Percentiles rank a stretch among this genome's conserved stretches.
Evolutionary conservation across 176 grass and related monocot species (phyloP).

Genomic region (Cenchrus purpureus): DNA sequence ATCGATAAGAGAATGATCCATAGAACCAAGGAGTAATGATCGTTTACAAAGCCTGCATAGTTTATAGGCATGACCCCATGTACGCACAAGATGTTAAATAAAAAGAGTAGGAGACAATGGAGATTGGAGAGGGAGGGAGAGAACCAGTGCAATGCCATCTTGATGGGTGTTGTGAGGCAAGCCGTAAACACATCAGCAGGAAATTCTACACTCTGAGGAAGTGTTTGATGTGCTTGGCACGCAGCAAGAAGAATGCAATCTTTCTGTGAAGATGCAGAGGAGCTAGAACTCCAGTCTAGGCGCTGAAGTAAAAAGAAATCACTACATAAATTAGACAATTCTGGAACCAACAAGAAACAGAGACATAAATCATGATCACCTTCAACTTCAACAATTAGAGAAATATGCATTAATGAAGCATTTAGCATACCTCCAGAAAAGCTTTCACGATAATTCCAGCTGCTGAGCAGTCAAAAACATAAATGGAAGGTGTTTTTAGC

Average conservation of each 20-base stretch:
- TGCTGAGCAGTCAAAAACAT: constrained; percentile 97
- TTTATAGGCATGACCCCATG: constrained; percentile 35
- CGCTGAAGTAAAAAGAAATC: constrained; percentile 51
- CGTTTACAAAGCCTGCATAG: constrained; percentile 80
- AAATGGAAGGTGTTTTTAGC: constrained; percentile 96
- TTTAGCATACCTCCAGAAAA: constrained; percentile 81
- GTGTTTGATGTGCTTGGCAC: constrained; percentile 90
- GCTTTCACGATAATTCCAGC: constrained; percentile 84
- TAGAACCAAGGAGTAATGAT: constrained; percentile 74
- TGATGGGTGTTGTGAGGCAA: constrained; percentile 95
- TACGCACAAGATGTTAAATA: neutral
- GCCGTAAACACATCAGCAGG: constrained; percentile 98
- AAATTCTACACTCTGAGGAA: constrained; percentile 93
- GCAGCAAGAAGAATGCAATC: constrained; percentile 99
- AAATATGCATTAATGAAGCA: neutral
- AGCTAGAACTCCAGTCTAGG: constrained; percentile 68
- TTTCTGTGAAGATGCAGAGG: constrained; percentile 65
- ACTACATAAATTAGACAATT: constrained; percentile 19
- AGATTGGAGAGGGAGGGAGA: neutral
- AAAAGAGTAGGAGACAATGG: too few relatives aligned
- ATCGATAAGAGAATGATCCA: constrained; percentile 72
- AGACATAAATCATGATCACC: neutral
- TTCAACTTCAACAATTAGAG: constrained; percentile 20
- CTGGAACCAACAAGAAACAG: constrained; percentile 18
- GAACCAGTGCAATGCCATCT: constrained; percentile 97